Evolutionary conservation across 805 yeast species (phyloP).

Genomic region (Candida insectalens): DNA sequence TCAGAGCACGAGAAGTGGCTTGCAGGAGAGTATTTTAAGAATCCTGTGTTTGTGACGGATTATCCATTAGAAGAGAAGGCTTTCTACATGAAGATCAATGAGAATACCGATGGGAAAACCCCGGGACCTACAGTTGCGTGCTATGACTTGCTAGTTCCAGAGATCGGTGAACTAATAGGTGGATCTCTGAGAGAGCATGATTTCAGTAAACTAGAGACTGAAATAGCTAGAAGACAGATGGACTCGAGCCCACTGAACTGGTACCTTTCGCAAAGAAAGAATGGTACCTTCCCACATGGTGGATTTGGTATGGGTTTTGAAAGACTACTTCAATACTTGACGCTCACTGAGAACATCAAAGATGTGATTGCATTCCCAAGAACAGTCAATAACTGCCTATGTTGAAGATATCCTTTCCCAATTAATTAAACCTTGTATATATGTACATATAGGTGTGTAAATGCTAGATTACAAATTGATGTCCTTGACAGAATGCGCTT

Average conservation of each 20-base stretch:
- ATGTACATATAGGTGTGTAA: not conserved
- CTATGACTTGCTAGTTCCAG: slow-evolving; percentile 83
- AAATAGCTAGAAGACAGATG: slow-evolving; percentile 50
- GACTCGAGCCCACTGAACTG: slow-evolving; percentile 53
- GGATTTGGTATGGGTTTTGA: slow-evolving; percentile 97
- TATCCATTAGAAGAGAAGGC: slow-evolving; percentile 79
- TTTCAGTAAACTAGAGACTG: slow-evolving; percentile 33
- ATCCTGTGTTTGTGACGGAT: slow-evolving; percentile 84
- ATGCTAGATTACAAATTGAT: slow-evolving; percentile 4
- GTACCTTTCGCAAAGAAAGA: slow-evolving; percentile 66
- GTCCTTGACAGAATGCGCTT: slow-evolving; percentile 53
- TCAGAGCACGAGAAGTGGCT: slow-evolving; percentile 91
- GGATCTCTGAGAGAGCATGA: slow-evolving; percentile 87
- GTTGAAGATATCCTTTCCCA: slow-evolving; percentile 22
- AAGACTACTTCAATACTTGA: slow-evolving; percentile 63
- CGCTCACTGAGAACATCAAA: slow-evolving; percentile 68
- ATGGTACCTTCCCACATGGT: slow-evolving; percentile 89
- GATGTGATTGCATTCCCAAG: slow-evolving; percentile 88
- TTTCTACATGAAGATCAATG: slow-evolving; percentile 73
- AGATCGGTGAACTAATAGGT: slow-evolving; percentile 88
- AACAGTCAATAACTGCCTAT: slow-evolving; percentile 43
- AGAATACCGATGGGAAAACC: slow-evolving; percentile 16
- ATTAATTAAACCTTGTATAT: not conserved
- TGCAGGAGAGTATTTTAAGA: slow-evolving; percentile 54
- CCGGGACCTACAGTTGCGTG: slow-evolving; percentile 67